These are phyloP conservation scores for Inga oerstediana DNA, from an alignment of 306 rosid species.

Conservation along the genomic window DNA sequence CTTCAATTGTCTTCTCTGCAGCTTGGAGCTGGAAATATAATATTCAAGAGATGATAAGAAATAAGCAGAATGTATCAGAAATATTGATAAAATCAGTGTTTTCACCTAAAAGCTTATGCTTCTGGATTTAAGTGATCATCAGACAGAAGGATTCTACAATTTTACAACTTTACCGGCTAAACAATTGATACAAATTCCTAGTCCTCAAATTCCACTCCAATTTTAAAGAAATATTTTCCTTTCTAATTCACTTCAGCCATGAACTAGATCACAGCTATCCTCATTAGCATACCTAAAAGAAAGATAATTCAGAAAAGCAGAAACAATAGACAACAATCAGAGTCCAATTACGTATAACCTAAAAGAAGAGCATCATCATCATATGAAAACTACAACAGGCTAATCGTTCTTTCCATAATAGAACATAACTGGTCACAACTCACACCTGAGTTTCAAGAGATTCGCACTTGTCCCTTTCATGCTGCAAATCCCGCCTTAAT, in stretches of 20 bases:
- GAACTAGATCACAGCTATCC: background rate
- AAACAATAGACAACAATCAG: background rate
- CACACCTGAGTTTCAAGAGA: slow-evolving; percentile 70
- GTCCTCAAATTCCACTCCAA: background rate
- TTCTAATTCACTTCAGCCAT: background rate
- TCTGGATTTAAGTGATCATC: background rate
- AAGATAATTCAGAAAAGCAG: background rate
- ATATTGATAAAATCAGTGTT: background rate
- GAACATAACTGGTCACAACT: background rate
- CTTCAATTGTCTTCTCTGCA: slow-evolving; percentile 47
- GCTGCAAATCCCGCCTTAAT: slow-evolving; percentile 42
- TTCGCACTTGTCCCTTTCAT: slow-evolving; percentile 60
- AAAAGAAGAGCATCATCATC: background rate
- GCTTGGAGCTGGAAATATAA: slow-evolving; percentile 44
- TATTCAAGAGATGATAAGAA: background rate
- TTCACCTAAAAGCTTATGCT: background rate
- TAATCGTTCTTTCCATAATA: background rate
- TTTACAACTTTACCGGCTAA: background rate
- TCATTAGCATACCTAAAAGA: background rate
- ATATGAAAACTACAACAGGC: background rate
- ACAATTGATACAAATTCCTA: background rate
- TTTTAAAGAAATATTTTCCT: background rate
- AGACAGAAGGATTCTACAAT: background rate
- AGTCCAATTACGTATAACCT: background rate
- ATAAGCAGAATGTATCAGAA: background rate